Percentiles rank a stretch among this genome's conserved stretches.
Evolutionary conservation across 805 yeast species (phyloP).

Genomic region (Candida sphagnicola): DNA sequence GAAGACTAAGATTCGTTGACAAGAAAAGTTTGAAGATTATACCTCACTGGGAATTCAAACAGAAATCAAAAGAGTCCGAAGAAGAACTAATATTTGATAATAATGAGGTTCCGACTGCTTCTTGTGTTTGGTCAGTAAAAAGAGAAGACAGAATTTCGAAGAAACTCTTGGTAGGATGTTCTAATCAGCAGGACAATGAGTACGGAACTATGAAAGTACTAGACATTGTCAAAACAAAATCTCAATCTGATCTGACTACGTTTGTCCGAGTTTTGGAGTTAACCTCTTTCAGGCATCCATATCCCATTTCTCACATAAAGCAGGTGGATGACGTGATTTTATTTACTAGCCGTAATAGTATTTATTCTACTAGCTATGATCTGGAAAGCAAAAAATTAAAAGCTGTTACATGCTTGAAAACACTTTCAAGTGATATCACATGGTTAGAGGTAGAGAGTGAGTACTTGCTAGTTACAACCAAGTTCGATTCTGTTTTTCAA

Average conservation of each 20-base stretch:
- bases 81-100: constrained; percentile 16
- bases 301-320: constrained; percentile 30
- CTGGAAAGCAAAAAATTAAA: constrained; percentile 27
- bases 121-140: constrained; percentile 32
- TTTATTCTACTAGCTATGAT: constrained; percentile 32
- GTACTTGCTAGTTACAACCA: constrained; percentile 24
- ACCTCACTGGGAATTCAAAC: constrained; percentile 19
- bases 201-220: constrained; percentile 33
- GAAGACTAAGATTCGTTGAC: constrained; percentile 31
- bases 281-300: constrained; percentile 25
- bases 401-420: constrained; percentile 19
- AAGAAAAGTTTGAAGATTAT: constrained; percentile 22
- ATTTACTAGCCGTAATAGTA: constrained; percentile 25
- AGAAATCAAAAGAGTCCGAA: constrained; percentile 8
- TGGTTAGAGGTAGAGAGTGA: constrained; percentile 18
- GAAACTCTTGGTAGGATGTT: constrained; percentile 32
- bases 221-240: constrained; percentile 21
- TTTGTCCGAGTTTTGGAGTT: constrained; percentile 25
- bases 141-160: constrained; percentile 28
- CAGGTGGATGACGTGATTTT: constrained; percentile 31
- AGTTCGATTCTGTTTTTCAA: constrained; percentile 30
- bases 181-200: constrained; percentile 1
- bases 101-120: constrained; percentile 28
- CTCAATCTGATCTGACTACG: constrained; percentile 11
- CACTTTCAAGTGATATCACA: constrained; percentile 28